These are phyloP conservation scores for Ophiocordyceps camponoti-saundersi DNA, from an alignment of 2,329 filamentous ascomycete genomes.

Conservation along the genomic window DNA sequence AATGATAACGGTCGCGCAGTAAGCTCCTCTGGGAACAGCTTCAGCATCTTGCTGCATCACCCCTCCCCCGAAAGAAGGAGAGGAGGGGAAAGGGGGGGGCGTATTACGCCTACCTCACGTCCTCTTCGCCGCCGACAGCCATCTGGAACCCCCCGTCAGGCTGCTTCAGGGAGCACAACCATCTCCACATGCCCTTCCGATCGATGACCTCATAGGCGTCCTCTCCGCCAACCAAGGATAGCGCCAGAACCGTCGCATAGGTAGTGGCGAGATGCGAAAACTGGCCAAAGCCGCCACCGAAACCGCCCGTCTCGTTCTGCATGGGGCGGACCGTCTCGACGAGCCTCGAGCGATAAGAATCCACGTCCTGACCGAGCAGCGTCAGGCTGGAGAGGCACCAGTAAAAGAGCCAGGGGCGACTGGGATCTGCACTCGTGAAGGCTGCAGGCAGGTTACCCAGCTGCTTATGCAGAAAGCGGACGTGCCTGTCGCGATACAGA, in stretches of 20 bases:
- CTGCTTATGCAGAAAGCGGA: constrained; percentile 42
- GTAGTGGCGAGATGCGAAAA: constrained; percentile 75
- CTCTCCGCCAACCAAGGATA: constrained; percentile 62
- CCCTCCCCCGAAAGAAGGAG: neutral
- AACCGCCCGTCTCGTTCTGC: constrained; percentile 73
- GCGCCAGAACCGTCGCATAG: constrained; percentile 66
- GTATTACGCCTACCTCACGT: constrained; percentile 52
- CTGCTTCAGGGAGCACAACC: constrained; percentile 76
- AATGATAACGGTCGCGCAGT: constrained; percentile 75
- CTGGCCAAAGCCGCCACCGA: constrained; percentile 88
- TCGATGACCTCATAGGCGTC: constrained; percentile 63
- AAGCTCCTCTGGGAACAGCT: constrained; percentile 52
- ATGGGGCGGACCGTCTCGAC: constrained; percentile 60
- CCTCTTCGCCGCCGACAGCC: constrained; percentile 73
- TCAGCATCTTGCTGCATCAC: neutral
- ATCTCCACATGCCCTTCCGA: constrained; percentile 76
- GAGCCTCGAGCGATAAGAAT: constrained; percentile 50
- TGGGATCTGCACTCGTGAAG: constrained; percentile 67
- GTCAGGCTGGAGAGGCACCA: constrained; percentile 69
- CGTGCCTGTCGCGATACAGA: constrained; percentile 48
- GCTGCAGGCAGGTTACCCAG: constrained; percentile 46
- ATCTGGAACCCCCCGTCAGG: constrained; percentile 80
- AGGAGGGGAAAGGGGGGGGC: neutral
- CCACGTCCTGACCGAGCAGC: constrained; percentile 59
- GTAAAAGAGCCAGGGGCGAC: constrained; percentile 85